These are phyloP conservation scores for Eucalyptus caleyi DNA, from an alignment of 345 rosid genomes.

Conservation along the genomic window DNA sequence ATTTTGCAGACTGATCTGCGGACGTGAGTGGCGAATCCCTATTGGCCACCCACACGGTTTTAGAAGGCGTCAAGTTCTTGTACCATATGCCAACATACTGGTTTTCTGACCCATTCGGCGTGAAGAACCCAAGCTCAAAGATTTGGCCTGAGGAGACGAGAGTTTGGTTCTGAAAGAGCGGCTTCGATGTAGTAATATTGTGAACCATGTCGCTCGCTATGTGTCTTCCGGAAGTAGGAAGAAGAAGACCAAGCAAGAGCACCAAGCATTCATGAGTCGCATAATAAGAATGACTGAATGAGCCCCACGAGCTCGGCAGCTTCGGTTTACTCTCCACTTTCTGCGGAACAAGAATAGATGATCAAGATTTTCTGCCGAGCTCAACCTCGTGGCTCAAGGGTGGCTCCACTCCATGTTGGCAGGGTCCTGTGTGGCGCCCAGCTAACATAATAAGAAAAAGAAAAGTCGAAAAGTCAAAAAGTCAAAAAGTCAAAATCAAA, in stretches of 20 bases:
- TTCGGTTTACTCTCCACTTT: not conserved
- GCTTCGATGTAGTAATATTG: not conserved
- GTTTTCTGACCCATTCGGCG: not conserved
- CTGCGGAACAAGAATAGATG: not conserved
- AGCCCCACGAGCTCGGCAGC: not conserved
- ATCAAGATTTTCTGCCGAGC: not conserved
- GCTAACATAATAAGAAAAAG: not conserved
- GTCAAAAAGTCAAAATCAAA: not conserved
- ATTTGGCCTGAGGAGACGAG: not conserved
- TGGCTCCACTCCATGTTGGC: not conserved
- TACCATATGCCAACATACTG: not conserved
- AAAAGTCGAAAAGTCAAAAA: not conserved
- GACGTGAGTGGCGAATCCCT: slow-evolving; percentile 3
- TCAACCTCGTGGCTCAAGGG: not conserved
- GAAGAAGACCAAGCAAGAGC: not conserved
- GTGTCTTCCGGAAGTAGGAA: not conserved
- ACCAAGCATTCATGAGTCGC: not conserved
- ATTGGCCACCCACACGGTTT: not conserved
- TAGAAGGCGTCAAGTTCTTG: not conserved
- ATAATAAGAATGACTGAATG: not conserved
- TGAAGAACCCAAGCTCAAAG: not conserved
- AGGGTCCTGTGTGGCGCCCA: not conserved
- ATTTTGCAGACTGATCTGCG: not conserved
- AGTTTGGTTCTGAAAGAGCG: not conserved
- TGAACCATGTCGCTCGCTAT: not conserved